These are phyloP conservation scores for Ophiostoma perfectum DNA, from an alignment of 2,329 filamentous ascomycete genomes.

Conservation along the genomic window DNA sequence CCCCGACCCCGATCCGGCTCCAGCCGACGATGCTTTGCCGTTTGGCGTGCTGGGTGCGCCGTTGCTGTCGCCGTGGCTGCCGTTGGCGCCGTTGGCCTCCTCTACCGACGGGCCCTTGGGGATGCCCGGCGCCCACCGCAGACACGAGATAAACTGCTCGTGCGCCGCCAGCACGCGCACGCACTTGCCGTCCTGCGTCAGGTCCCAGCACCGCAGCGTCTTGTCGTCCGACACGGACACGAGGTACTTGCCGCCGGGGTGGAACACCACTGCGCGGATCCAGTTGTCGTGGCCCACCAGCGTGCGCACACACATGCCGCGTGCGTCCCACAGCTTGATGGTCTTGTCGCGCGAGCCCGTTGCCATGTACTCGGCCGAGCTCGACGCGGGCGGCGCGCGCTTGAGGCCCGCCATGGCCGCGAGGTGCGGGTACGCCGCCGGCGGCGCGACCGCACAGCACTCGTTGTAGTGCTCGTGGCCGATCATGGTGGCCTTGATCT, in stretches of 20 bases:
- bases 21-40: slow-evolving; percentile 19
- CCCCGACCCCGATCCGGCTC: background rate
- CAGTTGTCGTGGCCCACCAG: slow-evolving; percentile 89
- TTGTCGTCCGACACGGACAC: slow-evolving; percentile 85
- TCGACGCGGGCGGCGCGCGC: slow-evolving; percentile 68
- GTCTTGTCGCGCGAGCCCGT: slow-evolving; percentile 87
- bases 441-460: slow-evolving; percentile 80
- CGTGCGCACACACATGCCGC: slow-evolving; percentile 78
- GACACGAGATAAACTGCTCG: slow-evolving; percentile 76
- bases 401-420: slow-evolving; percentile 74
- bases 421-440: slow-evolving; percentile 70
- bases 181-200: slow-evolving; percentile 82
- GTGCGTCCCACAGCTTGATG: slow-evolving; percentile 81
- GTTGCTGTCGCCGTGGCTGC: slow-evolving; percentile 24
- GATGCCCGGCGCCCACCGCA: slow-evolving; percentile 79
- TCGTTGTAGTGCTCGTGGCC: slow-evolving; percentile 84
- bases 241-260: slow-evolving; percentile 86
- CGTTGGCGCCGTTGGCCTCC: slow-evolving; percentile 24
- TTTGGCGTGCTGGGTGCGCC: slow-evolving; percentile 36
- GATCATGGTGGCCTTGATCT: slow-evolving; percentile 72
- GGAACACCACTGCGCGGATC: slow-evolving; percentile 80
- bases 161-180: slow-evolving; percentile 76
- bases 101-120: slow-evolving; percentile 51
- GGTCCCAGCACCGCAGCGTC: slow-evolving; percentile 88
- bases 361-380: slow-evolving; percentile 79